Base-by-base conservation (phyloP, 495 filamentous ascomycete species). In the Apiosordaria backusii region DNA sequence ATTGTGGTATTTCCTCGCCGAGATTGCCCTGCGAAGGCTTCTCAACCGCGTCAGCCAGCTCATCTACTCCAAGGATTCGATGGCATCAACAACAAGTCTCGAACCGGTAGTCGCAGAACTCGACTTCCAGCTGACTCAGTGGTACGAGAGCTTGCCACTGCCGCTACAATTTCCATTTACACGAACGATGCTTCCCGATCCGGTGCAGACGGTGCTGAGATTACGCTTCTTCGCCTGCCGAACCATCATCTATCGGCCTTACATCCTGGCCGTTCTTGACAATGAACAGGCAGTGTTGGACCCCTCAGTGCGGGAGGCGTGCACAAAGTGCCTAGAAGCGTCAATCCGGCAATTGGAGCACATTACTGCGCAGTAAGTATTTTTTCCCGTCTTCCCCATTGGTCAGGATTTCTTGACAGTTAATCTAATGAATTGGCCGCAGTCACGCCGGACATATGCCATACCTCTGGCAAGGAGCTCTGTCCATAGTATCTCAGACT, bases 401-500 rank as follows among this genome's bases (percentile, higher is more conserved):
- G 60, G 65, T 50, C 22, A 55, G 60, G 62, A 63, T 70, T 50
- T 68, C 67, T 52, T 68, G 66, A 63, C 65, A 35, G 59, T 61
- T 61, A 75, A 76, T 80, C 79, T 81, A 77, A 83, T 74, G 58
- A 76, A 76, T 81, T 78, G 67, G 64, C 75, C 78, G 75, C 74
- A 88, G 85, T 80, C 90, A 91, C 70, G 90, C 89, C 70, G 90
- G 91, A 64, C 91, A 93, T 70, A 88, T 94, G 76, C 90, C 90
- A n/a, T 93, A 93, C 77, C 83, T 93, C 18, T 92, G 90, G 89
- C 90, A 92, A 78, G 90, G 91, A 40, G 91, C 90, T 2, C 81
- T 93, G 54, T 91, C 88, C 60, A 89, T 94, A 71, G 89, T 93
- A 24, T 91, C 89, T 7, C 91, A 93, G 77, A 88, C 89, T 2